Conservation (phyloP, 1,139 yeast species). For the Candida frijolesensis region DNA sequence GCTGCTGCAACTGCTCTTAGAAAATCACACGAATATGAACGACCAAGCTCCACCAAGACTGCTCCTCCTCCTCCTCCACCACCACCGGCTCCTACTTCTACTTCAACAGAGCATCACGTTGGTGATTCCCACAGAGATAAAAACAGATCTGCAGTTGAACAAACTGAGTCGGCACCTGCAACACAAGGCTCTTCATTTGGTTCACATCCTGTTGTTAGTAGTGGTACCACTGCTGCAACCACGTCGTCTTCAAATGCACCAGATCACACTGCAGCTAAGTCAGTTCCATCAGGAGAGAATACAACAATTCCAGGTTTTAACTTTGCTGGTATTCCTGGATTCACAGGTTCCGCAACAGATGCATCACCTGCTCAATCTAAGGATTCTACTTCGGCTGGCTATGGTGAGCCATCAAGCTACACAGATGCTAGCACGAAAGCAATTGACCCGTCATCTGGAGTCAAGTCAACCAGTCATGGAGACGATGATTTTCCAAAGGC, state of each 20-base stretch:
- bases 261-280: neutral
- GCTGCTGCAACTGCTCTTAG: conserved; percentile 9
- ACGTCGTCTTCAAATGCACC: neutral
- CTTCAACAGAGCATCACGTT: neutral
- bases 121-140: neutral
- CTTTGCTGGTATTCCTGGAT: conserved; percentile 5
- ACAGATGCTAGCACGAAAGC: neutral
- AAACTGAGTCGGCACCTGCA: neutral
- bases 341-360: conserved; percentile 5
- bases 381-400: neutral
- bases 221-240: neutral
- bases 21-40: neutral
- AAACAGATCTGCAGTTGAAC: neutral
- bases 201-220: neutral
- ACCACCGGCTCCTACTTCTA: neutral
- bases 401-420: conserved; percentile 2
- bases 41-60: neutral
- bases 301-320: conserved; percentile 2
- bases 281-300: neutral
- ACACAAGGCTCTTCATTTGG: neutral
- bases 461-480: neutral
- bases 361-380: conserved; percentile 1
- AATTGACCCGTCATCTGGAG: neutral
- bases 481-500: conserved; percentile 1
- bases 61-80: neutral